Evolutionary conservation across 2,329 filamentous ascomycete species (phyloP), one percentile per base, ranked within the genome.

Genomic region (Ophiosphaerella herpotricha): DNA sequence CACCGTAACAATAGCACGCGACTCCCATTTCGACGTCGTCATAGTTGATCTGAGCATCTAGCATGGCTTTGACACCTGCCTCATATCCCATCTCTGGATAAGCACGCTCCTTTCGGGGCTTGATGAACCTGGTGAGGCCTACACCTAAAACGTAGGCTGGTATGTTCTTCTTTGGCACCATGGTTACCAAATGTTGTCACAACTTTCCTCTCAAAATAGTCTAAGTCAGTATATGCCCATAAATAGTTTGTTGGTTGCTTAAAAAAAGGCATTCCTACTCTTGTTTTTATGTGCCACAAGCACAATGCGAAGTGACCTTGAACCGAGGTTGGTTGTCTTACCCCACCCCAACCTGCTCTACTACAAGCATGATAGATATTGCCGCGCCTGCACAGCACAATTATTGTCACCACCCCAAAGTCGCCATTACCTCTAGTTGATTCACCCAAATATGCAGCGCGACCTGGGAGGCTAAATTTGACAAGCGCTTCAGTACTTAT

Each of bases 61-160:
- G 73, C 81, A 94, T 85, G 24, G 91, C 90, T 76, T 95, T 95
- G 71, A 94, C 81, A 58, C 90, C 91, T 12, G 91, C 91, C 75
- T 96, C 91, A 73, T 91, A 96, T 42, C 92, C 92, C 37, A 96
- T 85, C 69, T 96, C 92, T 5, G 91, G 91, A 77, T 96, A 96
- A 76, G 94, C 90, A 57, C 95, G 88, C 73, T 91, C 91, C 70
- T 90, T 90, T 46, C 91, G 85, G 24, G 92, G 92, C 80, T 96
- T 97, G 85, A 97, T 92, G 82, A 97, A 97, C 77, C 96, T 96
- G 77, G 93, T 97, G 86, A 97, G 91, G 77, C 93, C 93, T 60
- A 97, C 93, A 78, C 93, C 93, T 45, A 97, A 85, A 70, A 97
- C 90, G 79, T 97, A 97, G 78, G 79, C 80, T 50, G 81, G 80